A percentile compares a stretch with the other conserved stretches of the same genome.
Evolutionary conservation across 352 stramenopile species (phyloP).

Genomic region (Halophytophthora batemanensis): DNA sequence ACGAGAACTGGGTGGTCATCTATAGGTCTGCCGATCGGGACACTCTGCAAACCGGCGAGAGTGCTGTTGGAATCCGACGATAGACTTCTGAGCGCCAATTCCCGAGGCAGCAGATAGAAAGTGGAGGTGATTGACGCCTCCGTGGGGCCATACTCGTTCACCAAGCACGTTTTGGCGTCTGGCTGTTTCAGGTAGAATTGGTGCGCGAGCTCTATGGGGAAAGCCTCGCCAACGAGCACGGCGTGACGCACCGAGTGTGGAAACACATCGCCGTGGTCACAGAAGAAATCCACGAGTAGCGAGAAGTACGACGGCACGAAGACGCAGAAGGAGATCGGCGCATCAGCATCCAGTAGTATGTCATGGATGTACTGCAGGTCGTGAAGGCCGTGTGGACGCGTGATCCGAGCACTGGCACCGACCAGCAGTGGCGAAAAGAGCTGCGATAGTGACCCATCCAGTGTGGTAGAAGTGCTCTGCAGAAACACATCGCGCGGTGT

Average conservation of each 20-base stretch:
- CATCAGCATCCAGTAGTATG: constrained; percentile 8
- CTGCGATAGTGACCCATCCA: constrained; percentile 58
- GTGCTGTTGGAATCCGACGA: background rate
- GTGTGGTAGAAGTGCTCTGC: constrained; percentile 55
- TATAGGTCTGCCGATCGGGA: constrained; percentile 58
- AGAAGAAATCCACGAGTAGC: constrained; percentile 42
- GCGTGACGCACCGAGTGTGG: constrained; percentile 33
- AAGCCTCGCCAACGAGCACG: constrained; percentile 41
- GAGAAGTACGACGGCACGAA: constrained; percentile 61
- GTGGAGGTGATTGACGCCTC: constrained; percentile 52
- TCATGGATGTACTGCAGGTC: constrained; percentile 40
- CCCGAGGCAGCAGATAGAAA: constrained; percentile 29
- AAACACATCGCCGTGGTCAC: constrained; percentile 21
- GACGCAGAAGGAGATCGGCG: constrained; percentile 44
- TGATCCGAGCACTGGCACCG: constrained; percentile 39
- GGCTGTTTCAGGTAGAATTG: constrained; percentile 40
- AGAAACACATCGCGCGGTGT: constrained; percentile 53
- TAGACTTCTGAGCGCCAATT: constrained; percentile 13
- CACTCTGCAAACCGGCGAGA: constrained; percentile 22
- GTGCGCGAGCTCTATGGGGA: constrained; percentile 40
- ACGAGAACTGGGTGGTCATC: constrained; percentile 44
- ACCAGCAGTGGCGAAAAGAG: constrained; percentile 49
- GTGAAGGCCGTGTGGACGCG: constrained; percentile 41
- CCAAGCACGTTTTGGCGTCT: constrained; percentile 25
- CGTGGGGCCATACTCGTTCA: constrained; percentile 56